Conservation (phyloP, 257 asterid genomes). For the Jaltomata sinuosa region DNA sequence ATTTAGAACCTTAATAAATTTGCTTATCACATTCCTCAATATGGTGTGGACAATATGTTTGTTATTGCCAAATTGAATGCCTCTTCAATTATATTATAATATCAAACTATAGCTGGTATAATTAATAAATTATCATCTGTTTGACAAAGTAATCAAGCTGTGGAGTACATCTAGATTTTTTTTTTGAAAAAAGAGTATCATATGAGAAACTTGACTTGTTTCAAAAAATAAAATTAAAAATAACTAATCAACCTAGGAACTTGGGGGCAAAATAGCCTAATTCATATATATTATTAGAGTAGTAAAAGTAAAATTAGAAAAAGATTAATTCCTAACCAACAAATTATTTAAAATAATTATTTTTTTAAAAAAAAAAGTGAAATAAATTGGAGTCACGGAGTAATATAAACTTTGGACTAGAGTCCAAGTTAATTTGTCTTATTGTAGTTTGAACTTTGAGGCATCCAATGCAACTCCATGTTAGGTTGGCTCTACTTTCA, state of each 20-base stretch:
- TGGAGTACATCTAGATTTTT: background rate
- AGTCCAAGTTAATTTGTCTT: background rate
- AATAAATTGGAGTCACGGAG: background rate
- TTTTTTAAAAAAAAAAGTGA: background rate
- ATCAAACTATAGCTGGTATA: background rate
- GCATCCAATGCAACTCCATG: conserved; percentile 1
- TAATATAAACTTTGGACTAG: background rate
- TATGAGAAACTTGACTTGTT: background rate
- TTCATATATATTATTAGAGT: background rate
- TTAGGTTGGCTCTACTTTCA: background rate
- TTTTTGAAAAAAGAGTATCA: background rate
- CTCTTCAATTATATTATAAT: background rate
- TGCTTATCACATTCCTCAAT: background rate
- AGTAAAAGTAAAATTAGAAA: background rate
- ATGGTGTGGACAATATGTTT: background rate
- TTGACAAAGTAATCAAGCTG: background rate
- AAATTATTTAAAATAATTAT: background rate
- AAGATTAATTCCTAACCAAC: background rate
- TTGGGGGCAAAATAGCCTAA: background rate
- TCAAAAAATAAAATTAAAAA: background rate
- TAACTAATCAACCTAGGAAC: background rate
- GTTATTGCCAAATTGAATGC: background rate
- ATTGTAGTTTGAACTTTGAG: background rate
- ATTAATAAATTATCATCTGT: background rate
- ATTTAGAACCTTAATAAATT: background rate